Evolutionary conservation across 2,329 filamentous ascomycete genomes (phyloP), one percentile per base, ranked within the genome.

Genomic region (Colletotrichum musae): DNA sequence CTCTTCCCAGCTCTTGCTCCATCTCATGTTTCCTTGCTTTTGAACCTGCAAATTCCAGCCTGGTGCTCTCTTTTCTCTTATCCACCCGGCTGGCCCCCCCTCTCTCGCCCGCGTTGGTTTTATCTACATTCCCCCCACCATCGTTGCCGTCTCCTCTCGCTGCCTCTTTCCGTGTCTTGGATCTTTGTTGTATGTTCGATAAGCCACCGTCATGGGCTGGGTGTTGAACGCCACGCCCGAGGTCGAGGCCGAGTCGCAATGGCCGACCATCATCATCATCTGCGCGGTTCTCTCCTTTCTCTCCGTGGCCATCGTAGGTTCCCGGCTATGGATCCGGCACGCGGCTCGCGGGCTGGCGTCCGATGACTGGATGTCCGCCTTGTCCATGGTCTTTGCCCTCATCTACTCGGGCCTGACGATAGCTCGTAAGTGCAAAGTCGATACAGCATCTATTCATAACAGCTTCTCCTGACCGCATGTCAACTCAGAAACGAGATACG

Each of bases 401-500:
- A 73, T 83, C 5, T 88, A 88, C 73, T 85, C 83, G 6, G 77
- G 80, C 5, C 77, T 87, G 4, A 87, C 84, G 69, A 87, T 88
- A 39, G 77, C 81, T 26, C 85, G 84, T 86, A 78, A 68, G 84
- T 76, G 16, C 12, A 16, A 21, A 13, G 16, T 2, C 1, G 2
- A 5, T 52, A 5, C 16, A 32, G 6, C 21, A 24, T 24, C 21
- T 28, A 43, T n/a, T n/a, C 16, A 9, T 15, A 16, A 6, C 21
- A 12, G 2, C 9, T 16, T 24, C 13, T 1, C 6, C 50, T 15
- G 6, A 6, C 24, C 45, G 12, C 52, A 63, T 10, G 18, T 12
- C 0, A 10, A 71, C 15, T 6, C 71, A 86, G 85, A 88, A 77
- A 87, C 85, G 4, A 82, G 83, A 75, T 88, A 85, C 69, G 86